phyloP scores from a whole-genome alignment of 345 rosid genomes.

The Ceriops zippeliana region DNA sequence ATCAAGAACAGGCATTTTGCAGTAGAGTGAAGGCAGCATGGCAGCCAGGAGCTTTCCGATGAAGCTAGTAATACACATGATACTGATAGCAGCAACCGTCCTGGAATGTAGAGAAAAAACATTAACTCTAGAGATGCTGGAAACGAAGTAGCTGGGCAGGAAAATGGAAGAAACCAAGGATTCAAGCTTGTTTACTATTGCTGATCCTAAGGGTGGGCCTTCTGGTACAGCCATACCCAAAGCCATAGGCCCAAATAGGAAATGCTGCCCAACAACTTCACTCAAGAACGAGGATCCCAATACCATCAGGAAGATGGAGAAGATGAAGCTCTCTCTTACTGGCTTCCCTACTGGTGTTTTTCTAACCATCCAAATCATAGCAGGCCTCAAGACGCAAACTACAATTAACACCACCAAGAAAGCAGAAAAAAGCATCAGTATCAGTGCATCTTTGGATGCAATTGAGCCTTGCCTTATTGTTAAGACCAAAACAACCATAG shows the following conservation, averaged over 20 bases:
- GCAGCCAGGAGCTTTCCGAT: constrained; percentile 29
- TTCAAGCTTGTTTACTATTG: constrained; percentile 37
- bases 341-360: constrained; percentile 30
- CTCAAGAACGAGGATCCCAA: constrained; percentile 25
- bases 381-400: constrained; percentile 6
- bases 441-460: not conserved
- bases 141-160: constrained; percentile 26
- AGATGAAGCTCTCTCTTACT: constrained; percentile 24
- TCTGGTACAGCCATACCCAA: constrained; percentile 44
- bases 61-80: constrained; percentile 14
- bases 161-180: constrained; percentile 23
- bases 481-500: not conserved
- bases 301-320: constrained; percentile 26
- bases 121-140: constrained; percentile 8
- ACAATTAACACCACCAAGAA: not conserved
- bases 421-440: not conserved
- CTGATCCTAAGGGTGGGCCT: constrained; percentile 56
- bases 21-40: constrained; percentile 36
- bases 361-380: constrained; percentile 12
- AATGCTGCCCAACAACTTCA: constrained; percentile 24
- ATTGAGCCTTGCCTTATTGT: not conserved
- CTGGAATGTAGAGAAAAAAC: not conserved
- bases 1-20: constrained; percentile 43
- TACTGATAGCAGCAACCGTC: not conserved
- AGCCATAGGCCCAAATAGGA: constrained; percentile 37